phyloP scores from a whole-genome alignment of 169 alveolate genomes.

The Plasmodium adleri region DNA sequence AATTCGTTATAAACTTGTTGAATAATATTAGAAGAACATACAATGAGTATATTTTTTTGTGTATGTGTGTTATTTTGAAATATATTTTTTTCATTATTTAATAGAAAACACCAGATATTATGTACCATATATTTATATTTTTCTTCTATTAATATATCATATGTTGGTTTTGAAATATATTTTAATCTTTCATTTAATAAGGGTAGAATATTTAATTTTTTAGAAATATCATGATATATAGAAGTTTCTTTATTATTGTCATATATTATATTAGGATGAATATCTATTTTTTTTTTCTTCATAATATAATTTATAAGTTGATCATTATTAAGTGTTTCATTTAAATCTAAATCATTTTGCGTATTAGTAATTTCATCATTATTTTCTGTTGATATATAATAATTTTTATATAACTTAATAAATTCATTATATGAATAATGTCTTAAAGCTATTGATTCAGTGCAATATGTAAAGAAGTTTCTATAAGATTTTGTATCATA shows the following conservation, averaged over 20 bases:
- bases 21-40: conserved; percentile 42
- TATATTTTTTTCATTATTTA: conserved; percentile 50
- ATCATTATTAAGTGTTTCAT: not conserved
- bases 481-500: conserved; percentile 65
- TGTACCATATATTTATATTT: conserved; percentile 44
- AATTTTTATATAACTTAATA: conserved; percentile 20
- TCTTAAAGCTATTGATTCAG: conserved; percentile 50
- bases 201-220: conserved; percentile 17
- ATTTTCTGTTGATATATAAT: not conserved
- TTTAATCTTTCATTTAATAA: conserved; percentile 43
- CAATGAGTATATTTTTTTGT: conserved; percentile 23
- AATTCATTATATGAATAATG: conserved; percentile 33
- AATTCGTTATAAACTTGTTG: conserved; percentile 25
- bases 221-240: not conserved
- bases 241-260: not conserved
- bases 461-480: conserved; percentile 59
- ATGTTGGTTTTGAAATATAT: conserved; percentile 50
- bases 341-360: not conserved
- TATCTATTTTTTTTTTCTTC: not conserved
- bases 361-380: not conserved
- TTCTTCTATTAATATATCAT: conserved; percentile 44
- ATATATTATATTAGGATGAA: not conserved
- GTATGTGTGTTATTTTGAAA: not conserved
- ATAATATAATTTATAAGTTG: not conserved
- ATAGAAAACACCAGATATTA: conserved; percentile 65